Base-by-base conservation (phyloP, 768 basidiomycete genomes). In the Tylopilus subfusipes region DNA sequence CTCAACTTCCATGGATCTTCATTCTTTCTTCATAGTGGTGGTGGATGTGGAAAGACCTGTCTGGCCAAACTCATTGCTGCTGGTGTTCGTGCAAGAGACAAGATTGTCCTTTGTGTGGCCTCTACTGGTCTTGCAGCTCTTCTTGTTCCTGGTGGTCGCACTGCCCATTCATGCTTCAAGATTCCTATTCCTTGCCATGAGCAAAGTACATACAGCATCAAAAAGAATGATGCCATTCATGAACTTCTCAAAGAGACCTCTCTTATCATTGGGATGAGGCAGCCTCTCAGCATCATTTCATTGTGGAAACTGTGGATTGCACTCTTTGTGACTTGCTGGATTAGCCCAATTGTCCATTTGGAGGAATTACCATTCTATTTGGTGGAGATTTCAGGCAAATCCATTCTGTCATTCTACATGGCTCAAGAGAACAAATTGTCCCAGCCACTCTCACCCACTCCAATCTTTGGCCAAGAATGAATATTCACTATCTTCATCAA, bases 401-500 rank as follows among this genome's bases (percentile, higher is more conserved):
- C 18, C n/a, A 44, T 18, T n/a, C 77, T 43, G 75, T 82, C 0
- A 66, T 81, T 8, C 60, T 51, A 0, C 59, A 68, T 55, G 78
- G 77, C 0, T 62, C 67, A 5, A 56, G 71, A 34, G 64, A 64
- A 31, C 68, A 78, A 11, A 76, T 78, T 63, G n/a, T n/a, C n/a
- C n/a, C n/a, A n/a, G n/a, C n/a, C n/a, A n/a, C n/a, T n/a, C n/a
- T n/a, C n/a, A n/a, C 62, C 19, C 46, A 61, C 9, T 80, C 76
- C 19, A 25, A 57, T 12, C 61, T 82, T 0, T 82, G 80, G 78
- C 22, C 34, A 5, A 39, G 42, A 5, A 62, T 77, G 29, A 16
- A 56, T 8, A 51, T 76, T 11, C 58, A 77, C 3, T 59, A 69
- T 38, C 69, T 80, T 4, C 51, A 39, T 4, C 53, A 67, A 29